Evolutionary conservation across 129 eudicot genomes (phyloP), one percentile per base, ranked within the genome.

Genomic region (Heracleum sosnowskyi): DNA sequence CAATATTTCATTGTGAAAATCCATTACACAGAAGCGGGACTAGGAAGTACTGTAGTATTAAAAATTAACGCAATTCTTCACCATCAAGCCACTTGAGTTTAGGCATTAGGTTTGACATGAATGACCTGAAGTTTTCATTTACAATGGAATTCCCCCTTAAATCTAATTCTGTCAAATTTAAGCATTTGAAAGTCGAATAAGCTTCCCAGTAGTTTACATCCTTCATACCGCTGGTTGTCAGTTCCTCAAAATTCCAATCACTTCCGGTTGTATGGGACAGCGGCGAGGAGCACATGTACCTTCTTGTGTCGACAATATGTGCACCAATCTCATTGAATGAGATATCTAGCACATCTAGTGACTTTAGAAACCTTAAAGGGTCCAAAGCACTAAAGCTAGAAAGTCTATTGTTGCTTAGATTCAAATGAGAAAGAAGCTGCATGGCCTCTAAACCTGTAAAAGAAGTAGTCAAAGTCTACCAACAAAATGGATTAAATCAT

Each of bases 241-340:
- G 39, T 80, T 86, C 83, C 74, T 83, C 82, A 20, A 80, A 69
- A 11, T 77, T 78, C 80, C 88, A 84, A 51, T 87, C 90, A 77
- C 77, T 77, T 40, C 78, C 87, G 35, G 69, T 82, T 2, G 93
- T 79, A 78, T 89, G 92, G 31, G 88, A 85, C 66, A 93, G 53
- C 31, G 98, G 98, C 77, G 98, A 93, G 39, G 96, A 73, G 76
- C 96, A 91, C 76, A 91, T 60, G 77, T 91, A 88, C 79, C 98
- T 83, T 77, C 91, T 89, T 4, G 91, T 91, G 90, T 93, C 96
- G 40, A 91, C 82, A 4, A 86, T 73, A 83, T 93, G 98, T 44
- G 86, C 84, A 39, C 98, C 98, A 70, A 93, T 91, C 83, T 93
- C 93, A 79, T 93, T 91, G 82, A 85, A 75, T 18, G 98, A 91